Evolutionary conservation across 2,329 filamentous ascomycete species (phyloP).

Genomic region (Cadophora sp.): DNA sequence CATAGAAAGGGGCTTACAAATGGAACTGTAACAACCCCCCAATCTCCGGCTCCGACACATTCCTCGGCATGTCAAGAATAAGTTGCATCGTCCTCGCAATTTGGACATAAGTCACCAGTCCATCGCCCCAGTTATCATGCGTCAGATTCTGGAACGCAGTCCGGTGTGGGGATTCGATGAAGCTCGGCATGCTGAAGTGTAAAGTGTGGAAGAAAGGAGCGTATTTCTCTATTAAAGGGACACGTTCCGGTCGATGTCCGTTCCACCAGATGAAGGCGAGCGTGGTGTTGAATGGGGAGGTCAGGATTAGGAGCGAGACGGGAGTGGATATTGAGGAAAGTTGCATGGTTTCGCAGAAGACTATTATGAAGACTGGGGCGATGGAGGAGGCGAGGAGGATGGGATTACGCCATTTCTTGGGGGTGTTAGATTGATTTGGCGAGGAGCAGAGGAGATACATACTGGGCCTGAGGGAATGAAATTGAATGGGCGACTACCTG

Average conservation of each 20-base stretch:
- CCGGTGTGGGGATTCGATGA: background rate
- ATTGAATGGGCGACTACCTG: background rate
- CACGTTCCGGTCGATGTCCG: constrained; percentile 39
- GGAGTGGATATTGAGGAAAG: background rate
- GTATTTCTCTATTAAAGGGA: constrained; percentile 43
- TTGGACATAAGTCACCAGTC: constrained; percentile 34
- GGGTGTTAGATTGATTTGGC: background rate
- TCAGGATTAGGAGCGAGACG: constrained; percentile 22
- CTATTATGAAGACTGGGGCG: constrained; percentile 16
- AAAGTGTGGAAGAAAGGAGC: constrained; percentile 45
- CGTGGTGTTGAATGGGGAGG: constrained; percentile 44
- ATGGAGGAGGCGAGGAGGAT: constrained; percentile 17
- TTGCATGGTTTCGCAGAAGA: constrained; percentile 17
- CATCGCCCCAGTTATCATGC: constrained; percentile 40
- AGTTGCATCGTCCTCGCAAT: constrained; percentile 45
- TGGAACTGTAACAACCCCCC: constrained; percentile 46
- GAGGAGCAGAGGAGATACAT: background rate
- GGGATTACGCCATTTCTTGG: constrained; percentile 1
- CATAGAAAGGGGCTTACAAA: constrained; percentile 26
- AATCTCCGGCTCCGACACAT: constrained; percentile 37
- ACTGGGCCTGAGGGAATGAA: constrained; percentile 7
- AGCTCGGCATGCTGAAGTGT: constrained; percentile 42
- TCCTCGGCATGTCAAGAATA: constrained; percentile 38
- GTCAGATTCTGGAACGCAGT: constrained; percentile 40
- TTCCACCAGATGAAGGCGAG: constrained; percentile 45